These are phyloP conservation scores for Lactuca sativa DNA, from an alignment of 129 eudicot genomes.

Conservation along the genomic window DNA sequence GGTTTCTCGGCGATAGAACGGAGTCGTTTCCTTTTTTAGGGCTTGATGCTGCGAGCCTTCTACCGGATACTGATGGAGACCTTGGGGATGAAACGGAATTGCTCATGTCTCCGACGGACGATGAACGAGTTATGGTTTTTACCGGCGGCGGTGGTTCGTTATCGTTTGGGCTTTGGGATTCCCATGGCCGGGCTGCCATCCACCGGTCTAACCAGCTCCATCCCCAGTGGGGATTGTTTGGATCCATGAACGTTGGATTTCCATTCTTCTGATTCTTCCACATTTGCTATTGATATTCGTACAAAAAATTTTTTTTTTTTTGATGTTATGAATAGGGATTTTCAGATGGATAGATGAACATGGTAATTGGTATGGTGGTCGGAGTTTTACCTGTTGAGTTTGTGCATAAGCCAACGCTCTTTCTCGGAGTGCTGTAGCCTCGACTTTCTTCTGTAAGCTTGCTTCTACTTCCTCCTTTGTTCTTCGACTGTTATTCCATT, in stretches of 20 bases:
- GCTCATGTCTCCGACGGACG: slow-evolving; percentile 41
- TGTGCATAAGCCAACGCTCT: slow-evolving; percentile 43
- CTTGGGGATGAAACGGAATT: slow-evolving; percentile 55
- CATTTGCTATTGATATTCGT: slow-evolving; percentile 29
- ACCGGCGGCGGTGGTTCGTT: slow-evolving; percentile 18
- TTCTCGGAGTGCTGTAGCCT: slow-evolving; percentile 45
- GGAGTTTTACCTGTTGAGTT: slow-evolving; percentile 40
- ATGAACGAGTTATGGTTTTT: slow-evolving; percentile 32
- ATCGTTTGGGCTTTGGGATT: slow-evolving; percentile 21
- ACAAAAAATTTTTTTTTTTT: too few species aligned
- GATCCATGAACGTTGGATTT: slow-evolving; percentile 47
- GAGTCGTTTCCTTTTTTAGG: slow-evolving; percentile 56
- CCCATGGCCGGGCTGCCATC: slow-evolving; percentile 50
- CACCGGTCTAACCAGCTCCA: slow-evolving; percentile 58
- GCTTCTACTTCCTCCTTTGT: slow-evolving; percentile 38
- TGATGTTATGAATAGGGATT: neutral
- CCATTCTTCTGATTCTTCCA: slow-evolving; percentile 38
- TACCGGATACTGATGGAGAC: slow-evolving; percentile 35
- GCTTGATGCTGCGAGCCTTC: slow-evolving; percentile 46
- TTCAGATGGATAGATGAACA: neutral
- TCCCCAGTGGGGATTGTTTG: slow-evolving; percentile 50
- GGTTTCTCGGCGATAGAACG: slow-evolving; percentile 48
- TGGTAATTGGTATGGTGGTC: neutral
- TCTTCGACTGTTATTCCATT: slow-evolving; percentile 40
- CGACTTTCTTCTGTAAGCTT: slow-evolving; percentile 26